Percentiles rank a stretch among this genome's conserved stretches.
Conservation (phyloP, 345 rosid genomes). For the Eutrema yunnanense region DNA sequence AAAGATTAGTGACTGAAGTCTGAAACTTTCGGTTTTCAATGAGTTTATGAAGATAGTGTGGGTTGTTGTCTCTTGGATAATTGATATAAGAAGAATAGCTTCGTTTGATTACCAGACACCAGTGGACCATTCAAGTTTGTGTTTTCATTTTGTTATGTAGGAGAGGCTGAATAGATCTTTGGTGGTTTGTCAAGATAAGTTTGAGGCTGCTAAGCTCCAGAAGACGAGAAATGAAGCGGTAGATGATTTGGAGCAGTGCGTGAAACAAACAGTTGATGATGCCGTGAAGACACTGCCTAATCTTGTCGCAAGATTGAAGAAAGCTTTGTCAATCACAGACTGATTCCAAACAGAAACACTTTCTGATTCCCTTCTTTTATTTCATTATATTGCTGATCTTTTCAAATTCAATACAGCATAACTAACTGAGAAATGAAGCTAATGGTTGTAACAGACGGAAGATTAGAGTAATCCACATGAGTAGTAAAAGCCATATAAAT, state of each 20-base stretch:
- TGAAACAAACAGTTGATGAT: conserved; percentile 57
- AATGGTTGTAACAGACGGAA: neutral
- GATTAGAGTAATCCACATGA: neutral
- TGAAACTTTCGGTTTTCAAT: neutral
- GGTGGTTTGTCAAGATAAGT: conserved; percentile 86
- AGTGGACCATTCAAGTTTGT: neutral
- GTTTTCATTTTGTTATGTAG: conserved; percentile 31
- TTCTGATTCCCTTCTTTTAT: neutral
- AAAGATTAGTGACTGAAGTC: neutral
- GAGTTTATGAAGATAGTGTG: neutral
- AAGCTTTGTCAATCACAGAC: conserved; percentile 33
- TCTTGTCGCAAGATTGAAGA: conserved; percentile 52
- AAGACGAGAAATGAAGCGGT: conserved; percentile 40
- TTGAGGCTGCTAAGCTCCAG: conserved; percentile 65
- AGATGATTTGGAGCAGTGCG: conserved; percentile 60
- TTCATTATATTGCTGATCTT: neutral
- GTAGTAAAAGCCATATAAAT: no score
- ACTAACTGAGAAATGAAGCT: neutral
- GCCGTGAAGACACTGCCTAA: conserved; percentile 56
- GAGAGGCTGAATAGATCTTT: conserved; percentile 79
- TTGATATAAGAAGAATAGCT: no score
- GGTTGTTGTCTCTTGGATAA: neutral
- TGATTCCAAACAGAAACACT: neutral
- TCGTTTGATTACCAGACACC: neutral
- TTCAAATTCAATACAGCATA: neutral